Conservation (phyloP, 495 filamentous ascomycete genomes). For the Aspergillus indologenus region DNA sequence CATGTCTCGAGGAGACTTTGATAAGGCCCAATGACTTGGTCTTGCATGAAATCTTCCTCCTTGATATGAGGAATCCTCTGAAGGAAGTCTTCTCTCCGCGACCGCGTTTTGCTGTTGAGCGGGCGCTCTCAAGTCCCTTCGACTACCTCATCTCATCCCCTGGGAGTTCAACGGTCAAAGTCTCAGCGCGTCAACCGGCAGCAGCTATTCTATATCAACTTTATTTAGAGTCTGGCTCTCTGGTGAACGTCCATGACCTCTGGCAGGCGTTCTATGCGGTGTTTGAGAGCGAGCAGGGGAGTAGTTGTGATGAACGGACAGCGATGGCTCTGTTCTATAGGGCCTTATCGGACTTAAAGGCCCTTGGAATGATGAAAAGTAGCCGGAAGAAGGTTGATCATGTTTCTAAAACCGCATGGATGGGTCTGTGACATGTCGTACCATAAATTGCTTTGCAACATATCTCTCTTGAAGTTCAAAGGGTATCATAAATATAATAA, state of each 20-base stretch:
- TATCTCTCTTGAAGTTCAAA: not conserved
- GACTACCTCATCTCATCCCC: conserved; percentile 78
- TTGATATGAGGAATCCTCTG: conserved; percentile 75
- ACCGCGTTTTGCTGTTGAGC: conserved; percentile 74
- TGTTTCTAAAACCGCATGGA: conserved; percentile 75
- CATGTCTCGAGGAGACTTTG: conserved; percentile 51
- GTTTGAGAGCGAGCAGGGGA: conserved; percentile 59
- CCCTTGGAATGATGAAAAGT: conserved; percentile 80
- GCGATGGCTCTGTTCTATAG: conserved; percentile 75
- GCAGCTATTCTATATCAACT: conserved; percentile 85
- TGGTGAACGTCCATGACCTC: conserved; percentile 86
- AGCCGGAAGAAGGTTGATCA: conserved; percentile 92
- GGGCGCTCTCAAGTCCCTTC: conserved; percentile 74
- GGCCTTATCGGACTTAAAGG: conserved; percentile 76
- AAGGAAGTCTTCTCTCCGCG: conserved; percentile 79
- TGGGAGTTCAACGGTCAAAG: conserved; percentile 31
- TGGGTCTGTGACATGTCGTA: conserved; percentile 49
- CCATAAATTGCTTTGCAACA: not conserved
- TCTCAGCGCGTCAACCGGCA: conserved; percentile 65
- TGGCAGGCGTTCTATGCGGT: conserved; percentile 85
- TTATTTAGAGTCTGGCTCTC: conserved; percentile 81
- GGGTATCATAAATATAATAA: conserved; percentile 18
- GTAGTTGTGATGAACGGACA: conserved; percentile 46
- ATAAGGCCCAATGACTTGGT: conserved; percentile 61
- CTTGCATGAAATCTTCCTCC: conserved; percentile 78